Base-by-base conservation (phyloP, 768 basidiomycete species). In the Amanita polypyramis region DNA sequence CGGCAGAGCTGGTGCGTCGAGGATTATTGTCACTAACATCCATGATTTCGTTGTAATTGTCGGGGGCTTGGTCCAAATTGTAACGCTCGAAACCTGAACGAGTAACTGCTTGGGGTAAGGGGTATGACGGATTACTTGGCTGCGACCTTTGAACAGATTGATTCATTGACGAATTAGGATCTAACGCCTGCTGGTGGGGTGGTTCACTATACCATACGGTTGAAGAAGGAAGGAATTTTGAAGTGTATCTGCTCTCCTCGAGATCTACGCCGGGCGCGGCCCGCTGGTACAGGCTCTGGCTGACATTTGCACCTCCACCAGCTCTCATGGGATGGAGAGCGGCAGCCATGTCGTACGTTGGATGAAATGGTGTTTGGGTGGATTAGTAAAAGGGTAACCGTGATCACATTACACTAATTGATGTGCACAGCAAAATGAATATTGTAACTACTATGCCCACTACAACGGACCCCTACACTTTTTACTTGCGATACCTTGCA, bases 241-340 rank as follows among this genome's bases (percentile, higher is more conserved):
- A 58, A 15, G 69, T 67, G 52, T 82, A 81, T 58, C 82, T 70
- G 58, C 74, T 75, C 67, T 82, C 82, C 56, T 72, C 70, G 61
- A 77, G 73, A 62, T 80, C 78, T 52, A 77, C 69, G 49, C 82
- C 81, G 49, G 74, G 66, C 60, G 80, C 69, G 35, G 71, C 65
- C 56, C 70, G 71, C 43, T 79, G 67, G 63, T 79, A 80, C 52
- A 73, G 60, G 48, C 60, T 62, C 36, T 53, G 37, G 51, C 60
- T 62, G 51, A 70, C 57, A 55, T 60, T 62, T 23, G 67, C 55
- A 15, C 27, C 63, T 59, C 57, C 47, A 44, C 73, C 70, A 49
- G 66, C 70, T 54, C 69, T 65, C 49, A 67, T 54, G 33, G 69
- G 63, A 52, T 73, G 75, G 53, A 79, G 65, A 46, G 74, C 63